Evolutionary conservation across 495 filamentous ascomycete species (phyloP), one percentile per base, ranked within the genome.

Genomic region (Usnea hakonensis): DNA sequence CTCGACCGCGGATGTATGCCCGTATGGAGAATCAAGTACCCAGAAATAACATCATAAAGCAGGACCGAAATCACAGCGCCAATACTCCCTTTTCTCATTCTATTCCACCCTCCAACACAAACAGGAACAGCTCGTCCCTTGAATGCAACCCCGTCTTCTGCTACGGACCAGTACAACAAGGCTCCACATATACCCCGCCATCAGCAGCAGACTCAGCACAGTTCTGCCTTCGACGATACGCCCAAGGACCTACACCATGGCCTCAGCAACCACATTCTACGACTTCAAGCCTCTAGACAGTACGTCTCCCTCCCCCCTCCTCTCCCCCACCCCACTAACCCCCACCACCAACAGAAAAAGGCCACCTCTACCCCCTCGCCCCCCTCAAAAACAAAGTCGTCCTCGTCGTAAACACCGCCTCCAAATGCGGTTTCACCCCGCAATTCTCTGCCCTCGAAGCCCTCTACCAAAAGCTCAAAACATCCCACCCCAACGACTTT

Each of bases 341-440:
- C 55, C 33, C 54, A 60, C 55, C 35, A 5, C 33, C 61, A 68
- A 70, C 74, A 94, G 90, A 94, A 70, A 90, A 85, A 72, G 91
- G 90, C 74, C 65, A 78, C 26, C 80, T 86, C 63, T 88, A 85
- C 72, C 78, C 84, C 60, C 83, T 97, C 69, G 66, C 75, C 65
- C 70, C 81, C 36, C 85, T 90, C 75, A 80, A 88, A 63, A 90
- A 88, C 79, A 97, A 97, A 74, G 92, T 97, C 73, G 84, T 97
- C 64, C 88, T 99, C 46, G 69, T 95, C 68, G 94, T 97, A 76
- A 99, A 99, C 83, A 95, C 91, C n/a, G 94, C 94, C 64, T 95
- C 90, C 71, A 96, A 97, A 80, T 99, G 94, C 79, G 94, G 95
- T 72, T 97, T 97, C 84, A 97, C 94, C 13, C 89, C 89, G n/a